Evolutionary conservation across 2,329 filamentous ascomycete species (phyloP), one percentile per base, ranked within the genome.

Genomic region (Xylaria sp.): DNA sequence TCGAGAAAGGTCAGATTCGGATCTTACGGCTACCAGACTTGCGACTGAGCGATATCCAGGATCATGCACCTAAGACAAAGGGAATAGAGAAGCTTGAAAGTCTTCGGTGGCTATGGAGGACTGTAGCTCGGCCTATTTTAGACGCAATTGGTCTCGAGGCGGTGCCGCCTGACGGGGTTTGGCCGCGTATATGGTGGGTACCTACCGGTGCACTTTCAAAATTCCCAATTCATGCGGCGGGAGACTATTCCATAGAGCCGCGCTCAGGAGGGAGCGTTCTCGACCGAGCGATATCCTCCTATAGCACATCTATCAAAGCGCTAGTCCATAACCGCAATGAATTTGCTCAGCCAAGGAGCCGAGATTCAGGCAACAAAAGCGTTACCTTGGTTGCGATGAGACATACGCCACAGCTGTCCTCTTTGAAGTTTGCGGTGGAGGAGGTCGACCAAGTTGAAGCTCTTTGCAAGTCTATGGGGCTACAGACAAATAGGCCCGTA

Each of bases 41-140:
- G n/a, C n/a, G n/a, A n/a, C n/a, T n/a, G n/a, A n/a, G n/a, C n/a
- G n/a, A n/a, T n/a, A n/a, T n/a, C n/a, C n/a, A n/a, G n/a, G n/a
- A n/a, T n/a, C n/a, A n/a, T n/a, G n/a, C n/a, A n/a, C n/a, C n/a
- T n/a, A n/a, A n/a, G n/a, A n/a, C n/a, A n/a, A n/a, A n/a, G n/a
- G n/a, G n/a, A n/a, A n/a, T n/a, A n/a, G n/a, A n/a, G n/a, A n/a
- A n/a, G n/a, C n/a, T n/a, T n/a, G n/a, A n/a, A n/a, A n/a, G n/a
- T n/a, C n/a, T n/a, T n/a, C n/a, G n/a, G n/a, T 57, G 55, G 55
- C 55, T 57, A 2, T 57, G 55, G 55, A 37, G 33, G n/a, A 14
- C 37, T 1, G 9, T 43, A 8, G 12, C n/a, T 2, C 12, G 14
- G 9, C 33, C 37, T 4, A 15, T 57, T 17, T 5, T 57, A 1